These are phyloP conservation scores for Aspergillus sp. DNA, from an alignment of 2,329 filamentous ascomycete species.

Conservation along the genomic window DNA sequence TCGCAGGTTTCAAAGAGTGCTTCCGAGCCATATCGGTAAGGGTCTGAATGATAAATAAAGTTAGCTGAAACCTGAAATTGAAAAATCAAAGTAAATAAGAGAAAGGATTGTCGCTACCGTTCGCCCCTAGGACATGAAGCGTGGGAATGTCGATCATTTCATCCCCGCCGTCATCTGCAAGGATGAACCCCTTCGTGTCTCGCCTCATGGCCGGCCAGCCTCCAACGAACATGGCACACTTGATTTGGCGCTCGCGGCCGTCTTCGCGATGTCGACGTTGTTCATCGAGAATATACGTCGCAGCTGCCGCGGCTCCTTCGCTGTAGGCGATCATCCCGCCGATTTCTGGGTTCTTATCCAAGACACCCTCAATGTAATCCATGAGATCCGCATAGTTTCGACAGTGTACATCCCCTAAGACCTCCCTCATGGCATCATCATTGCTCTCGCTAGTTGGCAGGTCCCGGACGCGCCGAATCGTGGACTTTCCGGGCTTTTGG, in stretches of 20 bases:
- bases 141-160: not conserved
- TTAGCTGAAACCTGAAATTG: too few species aligned
- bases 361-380: constrained; percentile 1
- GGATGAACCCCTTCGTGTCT: not conserved
- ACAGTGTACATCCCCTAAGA: too few species aligned
- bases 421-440: too few species aligned
- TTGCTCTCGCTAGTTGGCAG: too few species aligned
- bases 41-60: too few species aligned
- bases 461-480: too few species aligned
- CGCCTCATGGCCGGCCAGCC: constrained; percentile 24
- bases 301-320: constrained; percentile 28
- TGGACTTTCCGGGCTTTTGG: too few species aligned
- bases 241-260: constrained; percentile 22
- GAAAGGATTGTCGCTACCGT: not conserved
- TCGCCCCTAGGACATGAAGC: not conserved
- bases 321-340: constrained; percentile 31
- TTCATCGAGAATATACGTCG: constrained; percentile 28
- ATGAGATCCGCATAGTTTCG: too few species aligned
- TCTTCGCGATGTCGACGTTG: constrained; percentile 13
- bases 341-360: constrained; percentile 25
- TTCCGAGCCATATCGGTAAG: too few species aligned
- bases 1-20: too few species aligned
- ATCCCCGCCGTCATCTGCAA: not conserved
- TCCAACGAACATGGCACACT: constrained; percentile 27
- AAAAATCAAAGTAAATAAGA: too few species aligned